Base-by-base conservation (phyloP, 139 green algal genomes). In the Volvox reticuliferus region DNA sequence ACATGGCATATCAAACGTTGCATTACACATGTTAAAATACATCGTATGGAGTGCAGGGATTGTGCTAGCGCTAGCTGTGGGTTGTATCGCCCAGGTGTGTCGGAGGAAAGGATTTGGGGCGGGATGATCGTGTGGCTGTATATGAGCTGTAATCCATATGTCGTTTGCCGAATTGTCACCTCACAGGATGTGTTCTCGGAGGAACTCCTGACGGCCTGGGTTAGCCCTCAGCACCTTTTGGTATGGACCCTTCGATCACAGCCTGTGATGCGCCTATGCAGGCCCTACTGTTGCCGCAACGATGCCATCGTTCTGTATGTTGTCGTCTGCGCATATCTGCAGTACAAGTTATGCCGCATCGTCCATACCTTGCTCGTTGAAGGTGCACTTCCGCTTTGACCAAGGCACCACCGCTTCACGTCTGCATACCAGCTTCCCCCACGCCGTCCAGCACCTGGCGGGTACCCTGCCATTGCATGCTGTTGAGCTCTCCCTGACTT, bases 331-430 rank as follows among this genome's bases (percentile, higher is more conserved):
- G 44, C 9, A 5, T 55, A 9, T 55, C 44, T 55, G 44, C 44
- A 55, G 44, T 9, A 14, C 44, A 55, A 55, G 9, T n/a, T 55
- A 55, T 55, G 44, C 44, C 5, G 9, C 9, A 55, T 14, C 44
- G 44, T 55, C 44, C 44, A 55, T 55, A 55, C 44, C 9, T 55
- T 55, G 32, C 75, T 30, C 75, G 36, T 36, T 44, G 33, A 62
- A 91, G 87, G 76, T 91, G 14, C 87, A 91, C 76, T 35, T 91
- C 1, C 76, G 87, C 2, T 91, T 91, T 28, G 76, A 91, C 26
- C 76, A 86, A 63, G 87, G 37, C 33, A 79, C 87, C 1, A 86
- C 68, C 61, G 87, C 75, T 26, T 85, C 76, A 14, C 87, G 87
- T 26, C 61, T 55, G 1, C 87, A 91, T 62, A 80, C 62, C 32